Base-by-base conservation (phyloP, 805 yeast species). In the Candida broadrunensis region DNA sequence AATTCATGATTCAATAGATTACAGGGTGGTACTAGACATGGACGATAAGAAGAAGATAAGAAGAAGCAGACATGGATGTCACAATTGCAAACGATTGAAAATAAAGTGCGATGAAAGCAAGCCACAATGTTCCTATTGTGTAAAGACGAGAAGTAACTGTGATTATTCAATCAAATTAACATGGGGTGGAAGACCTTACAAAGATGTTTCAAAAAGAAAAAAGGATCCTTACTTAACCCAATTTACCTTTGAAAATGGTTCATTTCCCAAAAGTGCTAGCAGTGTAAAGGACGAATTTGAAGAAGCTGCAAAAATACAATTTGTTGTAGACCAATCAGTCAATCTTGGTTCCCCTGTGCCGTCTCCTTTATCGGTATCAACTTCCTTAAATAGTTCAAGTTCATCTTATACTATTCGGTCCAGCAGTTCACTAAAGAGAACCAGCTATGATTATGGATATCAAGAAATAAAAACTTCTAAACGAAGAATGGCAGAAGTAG, bases 171-270 rank as follows among this genome's bases (percentile, higher is more conserved):
- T 85, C 8, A 76, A 72, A 45, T 63, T 85, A 24, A 74, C 79
- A 0, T 85, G 91, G 91, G 89, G 88, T 15, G 90, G 90, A 0
- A 60, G 89, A 36, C 87, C 87, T 0, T 76, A 69, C 54, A 77
- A 77, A 48, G 65, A 66, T 35, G 34, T 19, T 14, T 31, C 34
- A 9, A 19, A 35, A 26, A 19, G 4, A 29, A 35, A 23, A 32
- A 27, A 21, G 19, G 20, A 32, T 19, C 24, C 35, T 6, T 19
- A 32, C 7, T 32, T 15, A 16, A 20, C 24, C 6, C 24, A 13
- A 9, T 17, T 19, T 7, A 12, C 9, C 5, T 32, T 32, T 19
- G 14, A 32, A 4, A 20, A 19, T 12, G 5, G 11, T 4, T 12
- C 33, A 8, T n/a, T n/a, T n/a, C 20, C 20, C 9, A 30, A n/a